phyloP scores from a whole-genome alignment of 768 basidiomycete species.

The Boletus edulis region DNA sequence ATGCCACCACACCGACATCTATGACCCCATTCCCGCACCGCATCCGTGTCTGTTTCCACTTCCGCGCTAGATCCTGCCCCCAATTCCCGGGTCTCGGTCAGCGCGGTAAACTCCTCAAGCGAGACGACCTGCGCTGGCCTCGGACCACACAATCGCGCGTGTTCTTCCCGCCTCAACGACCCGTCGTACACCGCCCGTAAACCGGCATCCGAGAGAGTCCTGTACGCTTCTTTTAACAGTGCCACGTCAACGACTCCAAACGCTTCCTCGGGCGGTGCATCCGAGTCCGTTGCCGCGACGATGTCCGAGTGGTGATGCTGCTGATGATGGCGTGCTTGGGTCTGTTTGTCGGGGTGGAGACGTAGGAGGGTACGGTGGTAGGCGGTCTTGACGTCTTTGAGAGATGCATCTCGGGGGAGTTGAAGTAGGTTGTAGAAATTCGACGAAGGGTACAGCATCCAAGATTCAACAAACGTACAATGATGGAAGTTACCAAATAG shows the following conservation, averaged over 20 bases:
- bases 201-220: slow-evolving; percentile 50
- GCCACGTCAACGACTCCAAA: slow-evolving; percentile 43
- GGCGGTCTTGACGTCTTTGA: slow-evolving; percentile 60
- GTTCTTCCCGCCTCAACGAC: slow-evolving; percentile 6
- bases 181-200: slow-evolving; percentile 54
- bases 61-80: slow-evolving; percentile 1
- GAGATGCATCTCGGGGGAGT: slow-evolving; percentile 47
- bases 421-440: slow-evolving; percentile 65
- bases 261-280: background rate
- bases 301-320: too few species aligned
- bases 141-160: slow-evolving; percentile 33
- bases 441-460: background rate
- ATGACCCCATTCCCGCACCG: slow-evolving; percentile 46
- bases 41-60: slow-evolving; percentile 30
- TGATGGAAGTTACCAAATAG: too few species aligned
- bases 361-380: slow-evolving; percentile 66
- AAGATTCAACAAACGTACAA: too few species aligned
- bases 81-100: background rate
- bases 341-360: slow-evolving; percentile 62
- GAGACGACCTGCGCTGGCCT: slow-evolving; percentile 79
- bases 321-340: slow-evolving; percentile 17
- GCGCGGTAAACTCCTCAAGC: slow-evolving; percentile 59
- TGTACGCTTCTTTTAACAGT: slow-evolving; percentile 65
- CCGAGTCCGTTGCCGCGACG: slow-evolving; percentile 19
- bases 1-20: slow-evolving; percentile 71